Conservation (phyloP, 2,329 filamentous ascomycete species). For the Arthrinium phaeospermum region DNA sequence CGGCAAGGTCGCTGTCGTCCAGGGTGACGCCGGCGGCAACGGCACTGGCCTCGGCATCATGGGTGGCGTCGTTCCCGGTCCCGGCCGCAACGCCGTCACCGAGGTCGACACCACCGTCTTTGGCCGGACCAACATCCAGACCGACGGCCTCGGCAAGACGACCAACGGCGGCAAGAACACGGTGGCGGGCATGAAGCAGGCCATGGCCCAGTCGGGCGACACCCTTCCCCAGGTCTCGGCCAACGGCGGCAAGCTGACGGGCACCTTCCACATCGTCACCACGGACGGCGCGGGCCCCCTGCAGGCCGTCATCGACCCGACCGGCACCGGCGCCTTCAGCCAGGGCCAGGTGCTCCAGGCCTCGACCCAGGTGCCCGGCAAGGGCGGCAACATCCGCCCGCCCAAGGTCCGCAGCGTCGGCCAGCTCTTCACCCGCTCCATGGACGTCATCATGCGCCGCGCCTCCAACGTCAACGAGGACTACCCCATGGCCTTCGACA, state of each 20-base stretch:
- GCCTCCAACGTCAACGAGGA: constrained; percentile 39
- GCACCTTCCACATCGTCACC: constrained; percentile 47
- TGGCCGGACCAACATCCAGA: constrained; percentile 38
- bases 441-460: constrained; percentile 33
- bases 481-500: constrained; percentile 40
- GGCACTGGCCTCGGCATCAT: constrained; percentile 45
- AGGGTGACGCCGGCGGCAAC: constrained; percentile 45
- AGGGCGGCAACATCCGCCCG: constrained; percentile 40
- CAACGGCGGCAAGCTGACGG: constrained; percentile 40
- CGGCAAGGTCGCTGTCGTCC: constrained; percentile 34
- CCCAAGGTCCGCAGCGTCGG: constrained; percentile 27
- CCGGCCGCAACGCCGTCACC: constrained; percentile 40
- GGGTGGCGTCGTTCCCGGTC: constrained; percentile 46
- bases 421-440: constrained; percentile 27
- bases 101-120: constrained; percentile 54
- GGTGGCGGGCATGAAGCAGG: constrained; percentile 37
- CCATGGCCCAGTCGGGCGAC: constrained; percentile 43
- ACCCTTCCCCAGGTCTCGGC: constrained; percentile 47
- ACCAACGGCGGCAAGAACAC: constrained; percentile 44
- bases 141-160: constrained; percentile 47
- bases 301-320: constrained; percentile 45
- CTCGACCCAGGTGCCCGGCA: constrained; percentile 45
- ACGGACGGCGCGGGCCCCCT: constrained; percentile 48
- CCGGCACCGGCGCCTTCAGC: constrained; percentile 42
- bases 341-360: constrained; percentile 35